Evolutionary conservation across 306 rosid genomes (phyloP).

Genomic region (Castanopsis chinensis): DNA sequence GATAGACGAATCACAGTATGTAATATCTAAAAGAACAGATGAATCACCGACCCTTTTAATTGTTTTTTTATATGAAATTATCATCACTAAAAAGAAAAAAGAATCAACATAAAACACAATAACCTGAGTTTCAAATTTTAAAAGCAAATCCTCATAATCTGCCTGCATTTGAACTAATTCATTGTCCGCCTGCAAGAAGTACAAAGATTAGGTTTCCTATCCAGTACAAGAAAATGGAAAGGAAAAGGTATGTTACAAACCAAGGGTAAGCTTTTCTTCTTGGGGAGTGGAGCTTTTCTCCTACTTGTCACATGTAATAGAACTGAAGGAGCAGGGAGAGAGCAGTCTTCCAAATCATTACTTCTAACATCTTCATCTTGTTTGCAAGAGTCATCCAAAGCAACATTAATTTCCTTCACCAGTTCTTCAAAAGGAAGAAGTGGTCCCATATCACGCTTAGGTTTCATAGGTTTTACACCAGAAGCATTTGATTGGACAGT

Average conservation of each 20-base stretch:
- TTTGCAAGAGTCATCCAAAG: constrained; percentile 37
- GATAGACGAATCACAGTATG: neutral
- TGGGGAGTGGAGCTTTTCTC: constrained; percentile 52
- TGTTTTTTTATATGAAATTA: neutral
- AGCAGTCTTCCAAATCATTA: constrained; percentile 34
- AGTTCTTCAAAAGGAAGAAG: constrained; percentile 82
- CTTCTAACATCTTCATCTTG: constrained; percentile 40
- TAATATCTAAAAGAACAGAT: neutral
- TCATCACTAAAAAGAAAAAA: neutral
- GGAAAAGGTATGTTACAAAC: constrained; percentile 39
- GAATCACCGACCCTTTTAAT: neutral
- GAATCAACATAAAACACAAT: constrained; percentile 5
- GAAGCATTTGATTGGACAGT: constrained; percentile 52
- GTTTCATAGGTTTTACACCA: constrained; percentile 38
- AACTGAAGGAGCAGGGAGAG: constrained; percentile 59
- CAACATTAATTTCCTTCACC: constrained; percentile 43
- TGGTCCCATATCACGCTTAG: constrained; percentile 51
- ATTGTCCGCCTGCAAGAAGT: constrained; percentile 58
- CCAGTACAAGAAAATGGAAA: constrained; percentile 20
- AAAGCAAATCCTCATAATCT: constrained; percentile 74
- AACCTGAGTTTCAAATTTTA: constrained; percentile 72
- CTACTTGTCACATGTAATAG: constrained; percentile 82
- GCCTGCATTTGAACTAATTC: constrained; percentile 47
- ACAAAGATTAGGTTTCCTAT: constrained; percentile 23
- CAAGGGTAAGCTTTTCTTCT: constrained; percentile 58